Base-by-base conservation (phyloP, 306 rosid genomes). In the Cicer chorassanicum region DNA sequence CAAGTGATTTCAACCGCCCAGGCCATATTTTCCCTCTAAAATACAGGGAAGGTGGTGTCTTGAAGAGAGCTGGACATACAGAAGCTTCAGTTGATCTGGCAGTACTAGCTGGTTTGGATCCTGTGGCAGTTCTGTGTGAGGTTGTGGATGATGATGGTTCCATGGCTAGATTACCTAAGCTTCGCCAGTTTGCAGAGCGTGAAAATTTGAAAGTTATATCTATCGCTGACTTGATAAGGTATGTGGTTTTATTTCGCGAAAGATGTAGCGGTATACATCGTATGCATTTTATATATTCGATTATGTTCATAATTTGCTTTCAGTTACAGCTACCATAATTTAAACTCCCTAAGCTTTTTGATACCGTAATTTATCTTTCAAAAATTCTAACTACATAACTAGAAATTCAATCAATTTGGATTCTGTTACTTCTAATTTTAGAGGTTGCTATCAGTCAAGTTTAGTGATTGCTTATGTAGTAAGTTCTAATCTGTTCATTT, bases 71-170 rank as follows among this genome's bases (percentile, higher is more conserved):
- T 14, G 99, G 99, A 68, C 99, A 94, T 74, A 92, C 97, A 2
- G 99, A 94, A 87, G 97, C 97, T 74, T 88, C 99, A 2, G 93
- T 87, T 72, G 99, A 94, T 82, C 95, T 94, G 62, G 91, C 92
- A 5, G 53, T 87, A 77, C 90, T 92, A 69, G 99, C 99, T 78
- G 99, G 99, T 49, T 77, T 90, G 79, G 85, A 89, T 2, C 97
- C 97, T 1, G 92, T 78, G 8, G 97, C 84, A 50, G 85, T 94
- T 83, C 86, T 94, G 43, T 90, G 96, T 82, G 97, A 94, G 83
- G 82, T 94, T 78, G 99, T 94, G 59, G 99, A 94, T 84, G 99
- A 94, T 61, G 97, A 94, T 39, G 99, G 97, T 83, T 94, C 99
- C 82, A 92, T 94, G 99, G 99, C 99, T 72, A 89, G 99, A 80